These are phyloP conservation scores for Rosa hybrid DNA, from an alignment of 331 rosid genomes.

Conservation along the genomic window DNA sequence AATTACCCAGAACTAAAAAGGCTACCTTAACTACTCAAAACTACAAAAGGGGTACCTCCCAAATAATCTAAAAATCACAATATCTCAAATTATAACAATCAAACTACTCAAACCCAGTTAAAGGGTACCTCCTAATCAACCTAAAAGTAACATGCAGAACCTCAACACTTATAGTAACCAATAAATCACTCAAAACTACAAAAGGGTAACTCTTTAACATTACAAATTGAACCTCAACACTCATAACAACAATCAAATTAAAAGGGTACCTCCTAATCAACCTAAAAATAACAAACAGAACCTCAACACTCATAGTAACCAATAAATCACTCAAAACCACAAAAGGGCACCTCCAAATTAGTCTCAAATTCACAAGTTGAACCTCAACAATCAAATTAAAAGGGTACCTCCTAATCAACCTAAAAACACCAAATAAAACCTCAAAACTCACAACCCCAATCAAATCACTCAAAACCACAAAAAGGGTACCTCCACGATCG, in stretches of 20 bases:
- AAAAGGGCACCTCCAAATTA: background rate
- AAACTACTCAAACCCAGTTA: background rate
- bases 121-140: slow-evolving; percentile 7
- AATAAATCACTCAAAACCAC: slow-evolving; percentile 4
- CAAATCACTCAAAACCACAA: slow-evolving; percentile 13
- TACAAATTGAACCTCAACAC: slow-evolving; percentile 4
- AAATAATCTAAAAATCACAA: background rate
- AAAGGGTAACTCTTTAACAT: background rate
- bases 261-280: slow-evolving; percentile 6
- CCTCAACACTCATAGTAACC: background rate
- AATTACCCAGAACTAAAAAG: slow-evolving; percentile 10
- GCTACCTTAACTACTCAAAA: background rate
- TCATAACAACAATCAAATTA: slow-evolving; percentile 15
- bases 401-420: slow-evolving; percentile 4
- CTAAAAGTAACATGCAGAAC: background rate
- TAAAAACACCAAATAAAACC: slow-evolving; percentile 1
- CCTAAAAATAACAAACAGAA: background rate
- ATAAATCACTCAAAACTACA: slow-evolving; percentile 4
- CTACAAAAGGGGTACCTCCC: slow-evolving; percentile 1
- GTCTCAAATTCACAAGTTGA: background rate
- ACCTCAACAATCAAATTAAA: slow-evolving; percentile 11
- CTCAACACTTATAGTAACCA: background rate
- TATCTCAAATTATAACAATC: slow-evolving; percentile 9
- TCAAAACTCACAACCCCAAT: background rate
- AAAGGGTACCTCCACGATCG: slow-evolving; percentile 88